A percentile compares a stretch with the other conserved stretches of the same genome.
Conservation (phyloP, 75 land plant genomes). For the Cryptomeria japonica region DNA sequence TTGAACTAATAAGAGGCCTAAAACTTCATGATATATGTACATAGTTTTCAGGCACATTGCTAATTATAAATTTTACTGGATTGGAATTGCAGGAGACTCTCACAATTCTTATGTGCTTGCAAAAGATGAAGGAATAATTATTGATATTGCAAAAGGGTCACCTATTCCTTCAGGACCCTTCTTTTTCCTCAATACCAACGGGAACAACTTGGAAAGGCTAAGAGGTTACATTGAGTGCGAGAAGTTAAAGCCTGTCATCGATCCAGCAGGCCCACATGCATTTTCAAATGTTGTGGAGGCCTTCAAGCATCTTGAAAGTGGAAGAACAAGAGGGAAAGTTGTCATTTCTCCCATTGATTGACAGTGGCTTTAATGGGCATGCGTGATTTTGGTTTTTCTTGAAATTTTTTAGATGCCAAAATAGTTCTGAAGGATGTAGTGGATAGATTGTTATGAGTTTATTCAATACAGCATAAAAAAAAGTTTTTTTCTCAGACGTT, state of each 20-base stretch:
- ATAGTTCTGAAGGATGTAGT: not conserved
- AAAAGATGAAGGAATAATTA: slow-evolving; percentile 39
- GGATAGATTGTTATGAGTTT: not conserved
- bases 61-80: not conserved
- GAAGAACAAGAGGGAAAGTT: slow-evolving; percentile 56
- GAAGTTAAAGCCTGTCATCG: slow-evolving; percentile 44
- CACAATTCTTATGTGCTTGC: slow-evolving; percentile 39
- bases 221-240: slow-evolving; percentile 46
- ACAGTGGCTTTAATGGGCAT: not conserved
- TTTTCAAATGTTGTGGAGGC: slow-evolving; percentile 47
- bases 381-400: not conserved
- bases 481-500: too few species aligned
- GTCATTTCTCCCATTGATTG: slow-evolving; percentile 38
- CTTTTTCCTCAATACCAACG: slow-evolving; percentile 12
- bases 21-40: not conserved
- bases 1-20: not conserved
- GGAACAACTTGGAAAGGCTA: slow-evolving; percentile 42
- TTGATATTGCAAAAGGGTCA: slow-evolving; percentile 41
- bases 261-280: slow-evolving; percentile 46
- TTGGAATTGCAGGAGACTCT: slow-evolving; percentile 40
- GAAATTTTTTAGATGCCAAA: not conserved
- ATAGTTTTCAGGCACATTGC: not conserved
- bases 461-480: not conserved
- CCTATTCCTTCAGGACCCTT: slow-evolving; percentile 34
- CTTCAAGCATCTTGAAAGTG: slow-evolving; percentile 47